A percentile compares a stretch with the other conserved stretches of the same genome.
phyloP scores from a whole-genome alignment of 2,329 filamentous ascomycete genomes.

The Trichoderma citrinoviride region DNA sequence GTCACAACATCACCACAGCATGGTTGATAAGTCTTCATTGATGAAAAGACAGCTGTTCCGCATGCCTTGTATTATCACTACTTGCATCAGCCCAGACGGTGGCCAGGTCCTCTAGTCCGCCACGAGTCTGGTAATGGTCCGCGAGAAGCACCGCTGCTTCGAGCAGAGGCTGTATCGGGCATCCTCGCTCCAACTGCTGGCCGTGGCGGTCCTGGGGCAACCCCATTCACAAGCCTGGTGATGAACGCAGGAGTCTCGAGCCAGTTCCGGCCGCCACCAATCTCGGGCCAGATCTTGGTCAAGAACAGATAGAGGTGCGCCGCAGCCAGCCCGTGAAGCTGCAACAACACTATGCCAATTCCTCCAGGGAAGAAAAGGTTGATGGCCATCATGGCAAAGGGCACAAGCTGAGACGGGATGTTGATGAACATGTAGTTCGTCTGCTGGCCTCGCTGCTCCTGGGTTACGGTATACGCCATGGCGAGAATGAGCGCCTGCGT shows the following conservation, averaged over 20 bases:
- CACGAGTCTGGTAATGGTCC: constrained; percentile 62
- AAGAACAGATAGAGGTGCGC: constrained; percentile 91
- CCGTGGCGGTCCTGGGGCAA: background rate
- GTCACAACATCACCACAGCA: background rate
- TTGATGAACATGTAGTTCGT: constrained; percentile 78
- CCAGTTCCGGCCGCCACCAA: constrained; percentile 77
- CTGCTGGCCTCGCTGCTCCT: constrained; percentile 77
- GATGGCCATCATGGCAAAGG: constrained; percentile 73
- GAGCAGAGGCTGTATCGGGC: constrained; percentile 38
- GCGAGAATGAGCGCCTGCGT: constrained; percentile 70
- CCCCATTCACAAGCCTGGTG: constrained; percentile 45
- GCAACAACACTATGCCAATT: constrained; percentile 54
- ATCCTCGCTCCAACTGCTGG: background rate
- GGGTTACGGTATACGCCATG: constrained; percentile 77
- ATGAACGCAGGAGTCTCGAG: constrained; percentile 73
- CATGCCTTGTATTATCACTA: background rate
- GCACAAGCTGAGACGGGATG: constrained; percentile 78
- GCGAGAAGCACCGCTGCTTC: constrained; percentile 41
- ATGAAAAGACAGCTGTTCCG: background rate
- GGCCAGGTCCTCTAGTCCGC: constrained; percentile 60
- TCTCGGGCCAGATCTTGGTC: constrained; percentile 81
- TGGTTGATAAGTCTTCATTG: background rate
- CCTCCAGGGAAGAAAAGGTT: constrained; percentile 66
- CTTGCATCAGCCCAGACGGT: constrained; percentile 54
- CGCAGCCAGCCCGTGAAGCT: constrained; percentile 76